Evolutionary conservation across 2,329 filamentous ascomycete species (phyloP).

Genomic region (Penicillium sp.): DNA sequence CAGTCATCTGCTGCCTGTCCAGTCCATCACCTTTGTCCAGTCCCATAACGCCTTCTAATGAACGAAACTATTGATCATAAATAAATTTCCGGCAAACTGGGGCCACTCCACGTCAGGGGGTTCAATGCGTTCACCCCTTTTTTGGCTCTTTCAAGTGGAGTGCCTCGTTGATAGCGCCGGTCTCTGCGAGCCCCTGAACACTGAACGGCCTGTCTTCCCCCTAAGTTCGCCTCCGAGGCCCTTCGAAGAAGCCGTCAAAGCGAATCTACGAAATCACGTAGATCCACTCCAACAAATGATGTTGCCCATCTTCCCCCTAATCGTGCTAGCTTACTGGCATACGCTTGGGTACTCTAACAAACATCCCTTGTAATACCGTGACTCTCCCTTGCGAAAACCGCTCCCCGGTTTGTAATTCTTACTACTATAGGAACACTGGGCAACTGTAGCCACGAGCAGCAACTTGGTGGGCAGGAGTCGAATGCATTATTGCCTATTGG

Average conservation of each 20-base stretch:
- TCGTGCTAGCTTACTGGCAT: neutral
- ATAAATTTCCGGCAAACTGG: slow-evolving; percentile 1
- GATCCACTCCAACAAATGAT: neutral
- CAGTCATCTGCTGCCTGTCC: neutral
- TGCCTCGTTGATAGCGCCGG: neutral
- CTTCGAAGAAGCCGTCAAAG: neutral
- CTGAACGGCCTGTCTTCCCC: neutral
- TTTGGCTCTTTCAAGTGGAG: slow-evolving; percentile 1
- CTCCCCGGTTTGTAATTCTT: neutral
- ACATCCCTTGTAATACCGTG: slow-evolving; percentile 18
- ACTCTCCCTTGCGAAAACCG: slow-evolving; percentile 9
- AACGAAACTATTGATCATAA: neutral
- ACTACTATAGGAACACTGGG: neutral
- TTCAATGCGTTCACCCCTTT: neutral
- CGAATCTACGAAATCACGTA: neutral
- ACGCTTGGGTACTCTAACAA: neutral
- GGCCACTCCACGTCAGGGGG: slow-evolving; percentile 3
- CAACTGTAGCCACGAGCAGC: slow-evolving; percentile 12
- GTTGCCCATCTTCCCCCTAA: neutral
- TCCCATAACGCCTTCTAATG: neutral
- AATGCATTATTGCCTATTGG: neutral
- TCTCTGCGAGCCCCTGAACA: neutral
- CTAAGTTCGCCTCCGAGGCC: neutral
- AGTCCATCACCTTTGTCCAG: neutral
- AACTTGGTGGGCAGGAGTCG: neutral